Evolutionary conservation across 192 early-diverging fungal genomes (phyloP), one percentile per base, ranked within the genome.

Genomic region (Irineochytrium annulatum): DNA sequence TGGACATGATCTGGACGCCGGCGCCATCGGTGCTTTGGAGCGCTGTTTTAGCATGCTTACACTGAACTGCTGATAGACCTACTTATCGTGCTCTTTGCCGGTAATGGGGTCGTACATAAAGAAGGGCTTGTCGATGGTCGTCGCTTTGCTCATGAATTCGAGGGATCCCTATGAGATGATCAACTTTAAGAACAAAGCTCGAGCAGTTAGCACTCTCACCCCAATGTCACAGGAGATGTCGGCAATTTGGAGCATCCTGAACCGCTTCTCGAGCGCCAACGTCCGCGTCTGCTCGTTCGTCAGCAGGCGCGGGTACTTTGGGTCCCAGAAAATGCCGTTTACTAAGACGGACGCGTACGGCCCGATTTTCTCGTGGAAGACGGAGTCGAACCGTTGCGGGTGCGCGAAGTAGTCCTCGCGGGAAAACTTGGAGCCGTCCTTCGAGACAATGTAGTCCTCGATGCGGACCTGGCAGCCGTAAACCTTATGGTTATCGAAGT

Each of bases 1-100:
- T 91, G 4, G 92, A 92, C 85, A 96, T 93, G 71, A 98, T 91
- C 67, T 95, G 92, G n/a, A 94, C 84, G 31, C 96, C 96, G 2
- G 75, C 69, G 20, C 78, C 86, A 59, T 91, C 89, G 24, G 86
- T 77, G 57, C 83, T 81, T 57, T 13, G 8, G 8, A 41, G 11
- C 37, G 11, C n/a, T n/a, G n/a, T n/a, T n/a, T n/a, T n/a, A n/a
- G 37, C n/a, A 13, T 13, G 37, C 37, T n/a, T n/a, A 41, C 37
- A n/a, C 11, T n/a, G n/a, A 8, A 13, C 37, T n/a, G 11, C 37
- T 8, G n/a, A 41, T 13, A 41, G 37, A 8, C 55, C 43, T 67
- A 86, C 81, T 89, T 78, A 58, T 87, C 71, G 76, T 96, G 94
- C 35, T 77, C 80, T 11, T 59, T 67, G 24, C 77, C 72, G 11